Base-by-base conservation (phyloP, 805 yeast species). In the Vanderwaltozyma yarrowii region DNA sequence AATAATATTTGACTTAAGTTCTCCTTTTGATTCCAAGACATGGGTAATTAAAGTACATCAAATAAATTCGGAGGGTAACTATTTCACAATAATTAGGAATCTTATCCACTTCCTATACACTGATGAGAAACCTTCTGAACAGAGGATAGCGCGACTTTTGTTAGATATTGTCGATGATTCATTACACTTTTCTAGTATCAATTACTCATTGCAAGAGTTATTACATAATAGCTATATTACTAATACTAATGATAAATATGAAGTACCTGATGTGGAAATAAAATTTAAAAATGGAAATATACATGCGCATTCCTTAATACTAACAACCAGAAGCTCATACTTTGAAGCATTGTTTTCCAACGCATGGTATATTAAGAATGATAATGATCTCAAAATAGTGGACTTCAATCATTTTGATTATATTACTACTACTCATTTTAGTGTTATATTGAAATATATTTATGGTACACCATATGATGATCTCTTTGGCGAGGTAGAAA, bases 321-420 rank as follows among this genome's bases (percentile, higher is more conserved):
- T 87, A n/a, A 51, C 61, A 4, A 56, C 71, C 0, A 60, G 94
- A 41, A 73, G 78, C 33, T 76, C 74, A 0, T 82, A 69, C 50
- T 84, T 87, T 53, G 78, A 73, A 39, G 67, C 78, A 0, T 45
- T 75, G 2, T 65, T 81, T 26, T 70, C 79, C 0, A 51, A 58
- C 0, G 52, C 75, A 34, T 84, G 92, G 94, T 52, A 45, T 9
- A 36, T 29, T 2, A 32, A 15, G 1, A 35, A 37, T n/a, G 38
- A 42, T 2, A 5, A 38, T 5, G 46, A 42, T 1, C n/a, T 23
- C 4, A 54, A 48, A 16, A 38, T 42, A 0, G 37, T 77, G 13
- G 62, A 68, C 27, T 66, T 84, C 33, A 55, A 61, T 2, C 69
- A 70, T 35, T 65, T 82, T 33, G 55, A 61, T 1, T 68, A 70